Evolutionary conservation across 495 filamentous ascomycete genomes (phyloP), one percentile per base, ranked within the genome.

Genomic region (Staphylotrichum longicolle): DNA sequence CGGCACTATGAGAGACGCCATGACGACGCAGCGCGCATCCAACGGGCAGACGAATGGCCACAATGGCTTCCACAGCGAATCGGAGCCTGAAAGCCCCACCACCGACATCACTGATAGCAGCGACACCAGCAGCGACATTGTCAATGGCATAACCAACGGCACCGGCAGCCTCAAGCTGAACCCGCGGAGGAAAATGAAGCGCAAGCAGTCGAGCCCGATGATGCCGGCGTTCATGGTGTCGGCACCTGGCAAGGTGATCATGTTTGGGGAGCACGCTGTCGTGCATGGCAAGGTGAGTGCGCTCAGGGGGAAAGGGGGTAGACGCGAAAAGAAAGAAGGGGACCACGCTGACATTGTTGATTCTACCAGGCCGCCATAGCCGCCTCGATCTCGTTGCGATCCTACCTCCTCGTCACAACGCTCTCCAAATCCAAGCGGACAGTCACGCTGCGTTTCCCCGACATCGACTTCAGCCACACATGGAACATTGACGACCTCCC

Each of bases 191-290:
- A 77, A 62, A 63, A 64, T 76, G 68, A 63, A 74, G 47, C 79
- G 81, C 68, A 83, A 82, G 49, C 72, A 80, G 48, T 83, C 81
- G n/a, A 80, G 72, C 34, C 81, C 82, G 9, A 83, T 85, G 82
- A 79, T 92, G 77, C 92, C 93, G 5, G 78, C 93, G 48, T 98
- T 98, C 65, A 96, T 98, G 89, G 93, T 96, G 58, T 98, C 94
- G 7, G 93, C 94, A 12, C 94, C 94, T 11, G 94, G 93, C 39
- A 98, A 98, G 74, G 93, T 96, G 68, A 98, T 98, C 71, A 90
- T 96, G 15, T 96, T 89, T 74, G 94, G 94, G 57, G 94, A 98
- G 72, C 94, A 98, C 78, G 90, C 94, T 10, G 94, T 96, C 3
- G 94, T 98, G 9, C 84, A 98, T 69, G 94, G 94, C 70, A 96